Conservation (phyloP, 202 grass and related monocot genomes). For the Saccharum hybrid region DNA sequence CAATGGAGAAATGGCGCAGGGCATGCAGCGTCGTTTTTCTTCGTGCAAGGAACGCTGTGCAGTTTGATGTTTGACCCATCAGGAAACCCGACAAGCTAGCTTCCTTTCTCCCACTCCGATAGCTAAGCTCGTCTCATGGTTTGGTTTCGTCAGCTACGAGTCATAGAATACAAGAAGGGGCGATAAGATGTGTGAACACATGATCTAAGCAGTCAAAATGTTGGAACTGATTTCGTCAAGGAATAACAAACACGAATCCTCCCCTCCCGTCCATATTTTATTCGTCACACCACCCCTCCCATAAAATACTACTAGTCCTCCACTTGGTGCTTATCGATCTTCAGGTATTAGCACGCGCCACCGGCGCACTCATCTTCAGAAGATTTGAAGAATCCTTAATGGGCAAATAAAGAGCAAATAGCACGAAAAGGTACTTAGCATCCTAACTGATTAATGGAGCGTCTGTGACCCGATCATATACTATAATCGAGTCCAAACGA, state of each 20-base stretch:
- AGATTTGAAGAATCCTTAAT: conserved; percentile 38
- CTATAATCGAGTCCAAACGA: conserved; percentile 40
- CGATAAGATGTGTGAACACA: conserved; percentile 54
- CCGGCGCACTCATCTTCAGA: conserved; percentile 28
- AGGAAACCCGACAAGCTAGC: conserved; percentile 7
- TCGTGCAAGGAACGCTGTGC: neutral
- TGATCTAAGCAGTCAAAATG: conserved; percentile 58
- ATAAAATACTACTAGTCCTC: neutral
- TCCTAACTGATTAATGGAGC: neutral
- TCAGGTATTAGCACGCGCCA: conserved; percentile 24
- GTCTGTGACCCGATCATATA: conserved; percentile 4
- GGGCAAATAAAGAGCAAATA: conserved; percentile 32
- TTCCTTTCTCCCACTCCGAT: neutral
- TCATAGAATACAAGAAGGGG: neutral
- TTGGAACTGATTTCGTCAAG: conserved; percentile 40
- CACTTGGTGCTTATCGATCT: neutral
- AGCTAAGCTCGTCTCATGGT: conserved; percentile 15
- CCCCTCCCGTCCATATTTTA: neutral
- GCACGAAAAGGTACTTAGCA: conserved; percentile 18
- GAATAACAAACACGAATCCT: conserved; percentile 24
- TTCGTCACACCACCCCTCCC: neutral
- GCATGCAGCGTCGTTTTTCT: conserved; percentile 26
- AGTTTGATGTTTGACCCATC: conserved; percentile 30
- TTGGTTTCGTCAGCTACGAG: conserved; percentile 30
- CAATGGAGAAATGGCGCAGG: conserved; percentile 1